phyloP scores from a whole-genome alignment of 225 moss, liverwort and hornwort genomes.

The Marchantia polymorpha region DNA sequence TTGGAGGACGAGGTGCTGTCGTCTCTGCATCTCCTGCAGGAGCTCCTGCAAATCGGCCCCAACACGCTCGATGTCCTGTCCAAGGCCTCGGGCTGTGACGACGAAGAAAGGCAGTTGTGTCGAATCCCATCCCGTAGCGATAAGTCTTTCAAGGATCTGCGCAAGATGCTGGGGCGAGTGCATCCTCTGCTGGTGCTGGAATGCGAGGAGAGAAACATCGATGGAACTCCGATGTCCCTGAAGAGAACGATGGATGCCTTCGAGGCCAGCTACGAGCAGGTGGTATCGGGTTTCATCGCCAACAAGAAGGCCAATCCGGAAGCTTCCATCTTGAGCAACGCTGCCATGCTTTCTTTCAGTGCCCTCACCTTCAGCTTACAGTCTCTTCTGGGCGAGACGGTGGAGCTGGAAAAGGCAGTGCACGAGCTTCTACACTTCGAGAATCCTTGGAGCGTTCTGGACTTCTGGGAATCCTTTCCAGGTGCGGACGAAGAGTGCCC shows the following conservation, averaged over 20 bases:
- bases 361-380: constrained; percentile 37
- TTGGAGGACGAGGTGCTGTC: constrained; percentile 37
- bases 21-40: constrained; percentile 34
- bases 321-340: constrained; percentile 26
- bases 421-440: constrained; percentile 36
- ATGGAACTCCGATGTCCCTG: constrained; percentile 34
- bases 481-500: neutral
- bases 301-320: constrained; percentile 25
- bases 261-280: constrained; percentile 28
- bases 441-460: constrained; percentile 31
- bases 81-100: constrained; percentile 1
- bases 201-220: constrained; percentile 17
- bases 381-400: constrained; percentile 31
- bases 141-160: neutral
- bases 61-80: constrained; percentile 4
- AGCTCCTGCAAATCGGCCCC: constrained; percentile 19
- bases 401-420: constrained; percentile 33
- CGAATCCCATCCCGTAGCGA: neutral
- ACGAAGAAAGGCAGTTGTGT: constrained; percentile 12
- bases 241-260: constrained; percentile 31
- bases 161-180: constrained; percentile 19
- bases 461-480: constrained; percentile 11
- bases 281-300: constrained; percentile 30
- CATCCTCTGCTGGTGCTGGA: constrained; percentile 33
- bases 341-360: constrained; percentile 38